Base-by-base conservation (phyloP, 2,329 filamentous ascomycete species). In the Sordariomycetes sp. region DNA sequence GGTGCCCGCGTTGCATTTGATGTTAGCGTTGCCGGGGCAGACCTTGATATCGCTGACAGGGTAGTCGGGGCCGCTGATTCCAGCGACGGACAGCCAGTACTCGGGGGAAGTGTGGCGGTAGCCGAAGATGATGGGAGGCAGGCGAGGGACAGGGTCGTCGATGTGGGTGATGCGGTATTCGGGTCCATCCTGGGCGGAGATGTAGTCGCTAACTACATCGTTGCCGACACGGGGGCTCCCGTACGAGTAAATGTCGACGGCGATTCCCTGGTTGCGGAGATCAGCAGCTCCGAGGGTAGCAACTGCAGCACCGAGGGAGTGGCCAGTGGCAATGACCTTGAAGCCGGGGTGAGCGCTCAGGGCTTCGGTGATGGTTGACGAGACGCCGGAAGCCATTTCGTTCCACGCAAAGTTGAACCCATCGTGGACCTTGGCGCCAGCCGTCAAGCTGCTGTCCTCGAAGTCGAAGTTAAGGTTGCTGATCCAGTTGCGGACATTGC, bases 31-130 rank as follows among this genome's bases (percentile, higher is more conserved):
- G 39, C 73, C 73, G 11, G 50, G 38, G 56, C 72, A 77, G 17
- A 67, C 53, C 32, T 55, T 45, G 43, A 76, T 46, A 32, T 68
- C 59, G 5, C 31, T 36, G 21, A 62, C 41, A 10, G 44, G 40
- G 45, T 68, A 68, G 40, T 55, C 43, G 25, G 51, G 43, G 6
- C 54, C 57, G 32, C 41, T 47, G 12, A 50, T 42, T 3, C 34
- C 34, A 12, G 61, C 61, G 21, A 46, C 49, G 7, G 59, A 50
- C 23, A 82, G 60, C 67, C 73, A 85, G 57, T 77, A 84, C 62
- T 86, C 82, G 2, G 81, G 79, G 12, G 64, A 72, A n/a, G 74
- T 70, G 53, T 86, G 82, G 25, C 68, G 59, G 59, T 76, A 86
- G 21, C 71, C 70, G 33, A 80, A 52, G 30, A 70, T 34, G 37